Conservation (phyloP, 257 asterid species). For the Lavandula angustifolia region DNA sequence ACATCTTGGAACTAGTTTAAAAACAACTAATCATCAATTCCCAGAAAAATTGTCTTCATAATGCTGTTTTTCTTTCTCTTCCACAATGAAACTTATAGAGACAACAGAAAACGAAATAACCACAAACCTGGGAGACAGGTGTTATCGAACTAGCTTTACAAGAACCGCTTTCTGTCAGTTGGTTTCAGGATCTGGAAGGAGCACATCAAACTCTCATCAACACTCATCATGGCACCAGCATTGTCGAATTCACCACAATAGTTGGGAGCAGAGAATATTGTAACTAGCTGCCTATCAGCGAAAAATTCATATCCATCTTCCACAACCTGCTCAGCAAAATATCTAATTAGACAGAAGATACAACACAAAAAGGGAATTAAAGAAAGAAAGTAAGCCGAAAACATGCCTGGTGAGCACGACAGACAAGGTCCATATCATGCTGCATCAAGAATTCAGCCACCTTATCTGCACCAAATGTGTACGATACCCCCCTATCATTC, state of each 20-base stretch:
- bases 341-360: constrained; percentile 25
- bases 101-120: constrained; percentile 18
- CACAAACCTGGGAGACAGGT: constrained; percentile 33
- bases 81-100: background rate
- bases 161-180: constrained; percentile 47
- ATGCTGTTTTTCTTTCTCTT: background rate
- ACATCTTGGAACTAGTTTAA: no score
- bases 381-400: background rate
- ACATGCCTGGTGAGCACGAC: constrained; percentile 84
- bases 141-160: constrained; percentile 39
- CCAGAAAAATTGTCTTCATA: background rate
- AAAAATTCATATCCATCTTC: constrained; percentile 88
- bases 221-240: constrained; percentile 92
- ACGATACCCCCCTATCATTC: constrained; percentile 81
- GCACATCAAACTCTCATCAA: constrained; percentile 85
- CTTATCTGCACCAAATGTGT: constrained; percentile 77
- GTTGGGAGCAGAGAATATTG: constrained; percentile 84
- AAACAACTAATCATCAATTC: background rate
- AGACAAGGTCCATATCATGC: constrained; percentile 77
- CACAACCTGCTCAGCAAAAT: constrained; percentile 56
- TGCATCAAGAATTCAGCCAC: constrained; percentile 80
- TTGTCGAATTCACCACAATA: constrained; percentile 83
- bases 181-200: constrained; percentile 87
- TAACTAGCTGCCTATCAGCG: constrained; percentile 80
- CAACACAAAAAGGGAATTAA: constrained; percentile 3